Conservation (phyloP, 768 basidiomycete species). For the Auricularia sp. region DNA sequence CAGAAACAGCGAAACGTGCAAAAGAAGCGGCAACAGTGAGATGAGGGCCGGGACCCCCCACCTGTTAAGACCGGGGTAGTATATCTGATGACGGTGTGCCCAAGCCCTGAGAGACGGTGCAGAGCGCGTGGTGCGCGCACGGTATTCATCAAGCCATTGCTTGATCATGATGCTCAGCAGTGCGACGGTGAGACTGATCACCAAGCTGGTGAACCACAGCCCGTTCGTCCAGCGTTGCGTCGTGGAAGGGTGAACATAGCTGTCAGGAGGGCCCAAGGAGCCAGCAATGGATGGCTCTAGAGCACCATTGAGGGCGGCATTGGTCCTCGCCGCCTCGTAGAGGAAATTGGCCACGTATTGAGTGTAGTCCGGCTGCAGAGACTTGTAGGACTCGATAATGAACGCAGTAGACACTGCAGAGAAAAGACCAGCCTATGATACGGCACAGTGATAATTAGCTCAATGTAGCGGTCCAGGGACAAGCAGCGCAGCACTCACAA, state of each 20-base stretch:
- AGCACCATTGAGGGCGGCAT: not conserved
- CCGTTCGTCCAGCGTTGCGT: not conserved
- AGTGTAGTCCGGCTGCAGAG: constrained; percentile 2
- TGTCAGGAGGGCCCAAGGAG: not conserved
- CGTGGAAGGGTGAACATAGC: not conserved
- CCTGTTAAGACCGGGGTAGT: not conserved
- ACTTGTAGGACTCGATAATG: constrained; percentile 1
- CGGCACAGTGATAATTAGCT: no score
- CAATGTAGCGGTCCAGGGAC: not conserved
- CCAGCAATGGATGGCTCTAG: not conserved
- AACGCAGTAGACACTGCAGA: constrained; percentile 6
- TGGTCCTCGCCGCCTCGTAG: not conserved
- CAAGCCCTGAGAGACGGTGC: not conserved
- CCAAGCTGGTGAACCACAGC: not conserved
- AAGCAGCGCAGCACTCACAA: not conserved
- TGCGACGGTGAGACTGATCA: not conserved
- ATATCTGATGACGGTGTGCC: not conserved
- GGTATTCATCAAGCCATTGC: not conserved
- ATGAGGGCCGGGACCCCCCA: constrained; percentile 2
- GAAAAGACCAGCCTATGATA: constrained; percentile 6
- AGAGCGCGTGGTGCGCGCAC: not conserved
- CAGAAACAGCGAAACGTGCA: constrained; percentile 1
- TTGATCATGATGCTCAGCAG: not conserved
- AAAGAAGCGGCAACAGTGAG: not conserved
- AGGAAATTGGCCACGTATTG: not conserved